These are phyloP conservation scores for Sporothrix pallida DNA, from an alignment of 2,329 filamentous ascomycete genomes.

Conservation along the genomic window DNA sequence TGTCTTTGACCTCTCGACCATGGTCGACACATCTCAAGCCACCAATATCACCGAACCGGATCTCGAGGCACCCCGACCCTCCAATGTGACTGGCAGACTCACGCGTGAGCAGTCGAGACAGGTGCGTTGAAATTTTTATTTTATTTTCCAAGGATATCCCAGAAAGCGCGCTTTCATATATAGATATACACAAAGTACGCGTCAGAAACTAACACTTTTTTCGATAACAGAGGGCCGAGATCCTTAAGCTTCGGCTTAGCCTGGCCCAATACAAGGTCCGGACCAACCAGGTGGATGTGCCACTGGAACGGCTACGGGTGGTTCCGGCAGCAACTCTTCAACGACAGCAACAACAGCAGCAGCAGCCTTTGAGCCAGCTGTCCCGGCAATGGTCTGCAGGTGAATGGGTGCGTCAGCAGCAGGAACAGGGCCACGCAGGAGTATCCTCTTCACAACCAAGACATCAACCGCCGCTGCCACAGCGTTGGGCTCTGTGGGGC, in stretches of 20 bases:
- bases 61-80: constrained; percentile 38
- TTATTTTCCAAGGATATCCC: too few relatives aligned
- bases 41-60: constrained; percentile 60
- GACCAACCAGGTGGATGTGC: constrained; percentile 72
- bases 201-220: background rate
- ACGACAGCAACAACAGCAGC: background rate
- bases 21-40: constrained; percentile 54
- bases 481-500: constrained; percentile 29
- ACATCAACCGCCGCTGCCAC: constrained; percentile 20
- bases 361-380: constrained; percentile 18
- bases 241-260: constrained; percentile 69
- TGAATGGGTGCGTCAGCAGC: constrained; percentile 34
- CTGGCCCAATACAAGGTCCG: constrained; percentile 77
- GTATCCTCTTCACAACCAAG: constrained; percentile 10
- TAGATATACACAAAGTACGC: background rate
- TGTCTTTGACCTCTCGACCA: constrained; percentile 56
- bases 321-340: constrained; percentile 40
- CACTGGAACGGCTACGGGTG: constrained; percentile 64
- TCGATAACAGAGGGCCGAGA: constrained; percentile 62
- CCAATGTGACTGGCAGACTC: constrained; percentile 28
- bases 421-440: constrained; percentile 16
- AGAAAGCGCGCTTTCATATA: background rate
- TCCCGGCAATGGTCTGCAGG: constrained; percentile 26
- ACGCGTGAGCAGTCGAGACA: constrained; percentile 61
- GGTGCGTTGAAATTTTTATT: constrained; percentile 46